Evolutionary conservation across 768 basidiomycete species (phyloP).

Genomic region (Rubroboletus pulcherrimus): DNA sequence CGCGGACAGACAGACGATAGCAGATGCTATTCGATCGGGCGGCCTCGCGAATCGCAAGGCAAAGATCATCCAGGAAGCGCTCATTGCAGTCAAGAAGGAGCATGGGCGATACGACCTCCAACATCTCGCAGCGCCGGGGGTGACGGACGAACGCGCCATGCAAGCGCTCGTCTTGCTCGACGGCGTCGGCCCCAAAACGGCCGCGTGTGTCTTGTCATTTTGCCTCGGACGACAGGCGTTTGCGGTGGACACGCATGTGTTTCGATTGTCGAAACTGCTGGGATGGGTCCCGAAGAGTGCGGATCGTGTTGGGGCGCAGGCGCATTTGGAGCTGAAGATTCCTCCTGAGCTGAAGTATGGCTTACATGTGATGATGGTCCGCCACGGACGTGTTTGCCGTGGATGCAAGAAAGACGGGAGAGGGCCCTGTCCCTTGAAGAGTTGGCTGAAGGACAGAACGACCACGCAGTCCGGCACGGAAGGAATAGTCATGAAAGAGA

Average conservation of each 20-base stretch:
- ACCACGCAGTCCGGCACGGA: constrained; percentile 18
- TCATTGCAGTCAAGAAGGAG: constrained; percentile 39
- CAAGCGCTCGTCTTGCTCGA: constrained; percentile 51
- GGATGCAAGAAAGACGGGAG: constrained; percentile 45
- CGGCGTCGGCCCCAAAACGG: constrained; percentile 63
- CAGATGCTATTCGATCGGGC: constrained; percentile 48
- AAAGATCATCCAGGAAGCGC: constrained; percentile 47
- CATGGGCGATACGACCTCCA: constrained; percentile 57
- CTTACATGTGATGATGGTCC: constrained; percentile 56
- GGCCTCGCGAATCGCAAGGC: constrained; percentile 63
- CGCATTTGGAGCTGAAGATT: constrained; percentile 50
- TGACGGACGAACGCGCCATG: constrained; percentile 50
- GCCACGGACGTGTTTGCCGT: constrained; percentile 51
- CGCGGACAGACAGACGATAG: constrained; percentile 41
- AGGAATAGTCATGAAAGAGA: neutral
- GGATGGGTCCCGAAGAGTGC: constrained; percentile 43
- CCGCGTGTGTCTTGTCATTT: constrained; percentile 59
- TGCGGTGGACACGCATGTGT: constrained; percentile 65
- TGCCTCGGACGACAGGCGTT: constrained; percentile 58
- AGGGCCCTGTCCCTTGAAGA: constrained; percentile 35
- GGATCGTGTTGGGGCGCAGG: constrained; percentile 51
- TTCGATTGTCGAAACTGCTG: constrained; percentile 44
- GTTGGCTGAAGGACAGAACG: constrained; percentile 31
- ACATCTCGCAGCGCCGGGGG: constrained; percentile 38
- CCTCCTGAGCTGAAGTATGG: constrained; percentile 54